These are phyloP conservation scores for Beauveria asiatica DNA, from an alignment of 2,329 filamentous ascomycete genomes.

Conservation along the genomic window DNA sequence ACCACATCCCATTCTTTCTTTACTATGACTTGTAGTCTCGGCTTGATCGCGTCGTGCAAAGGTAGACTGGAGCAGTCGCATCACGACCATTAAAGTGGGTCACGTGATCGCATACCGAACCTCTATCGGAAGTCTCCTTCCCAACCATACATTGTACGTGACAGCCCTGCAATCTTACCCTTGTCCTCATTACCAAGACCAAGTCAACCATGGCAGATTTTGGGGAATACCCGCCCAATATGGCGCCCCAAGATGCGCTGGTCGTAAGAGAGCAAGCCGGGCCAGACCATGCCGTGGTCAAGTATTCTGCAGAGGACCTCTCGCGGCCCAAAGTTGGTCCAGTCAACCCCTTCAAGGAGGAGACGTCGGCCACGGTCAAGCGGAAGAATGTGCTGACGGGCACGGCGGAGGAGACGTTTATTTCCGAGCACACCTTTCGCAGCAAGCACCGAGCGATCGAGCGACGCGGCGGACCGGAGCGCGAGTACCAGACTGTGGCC, in stretches of 20 bases:
- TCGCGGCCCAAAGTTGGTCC: conserved; percentile 59
- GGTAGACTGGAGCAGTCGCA: not conserved
- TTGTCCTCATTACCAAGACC: not conserved
- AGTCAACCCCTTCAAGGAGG: conserved; percentile 59
- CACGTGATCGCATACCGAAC: conserved; percentile 7
- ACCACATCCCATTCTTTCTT: not conserved
- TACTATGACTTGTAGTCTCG: not conserved
- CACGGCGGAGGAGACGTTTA: conserved; percentile 74
- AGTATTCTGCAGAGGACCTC: conserved; percentile 65
- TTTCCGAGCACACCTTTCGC: conserved; percentile 87
- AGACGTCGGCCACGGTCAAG: conserved; percentile 50
- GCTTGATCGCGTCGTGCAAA: not conserved
- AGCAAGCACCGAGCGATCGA: conserved; percentile 79
- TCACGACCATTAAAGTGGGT: not conserved
- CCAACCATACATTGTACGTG: not conserved
- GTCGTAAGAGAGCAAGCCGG: conserved; percentile 46
- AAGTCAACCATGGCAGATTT: conserved; percentile 47
- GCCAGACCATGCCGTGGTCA: conserved; percentile 51
- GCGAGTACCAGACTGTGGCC: conserved; percentile 44
- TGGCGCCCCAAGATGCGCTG: conserved; percentile 56
- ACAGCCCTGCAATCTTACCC: not conserved
- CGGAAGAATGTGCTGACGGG: conserved; percentile 80
- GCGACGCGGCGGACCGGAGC: conserved; percentile 49
- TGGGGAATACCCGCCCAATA: conserved; percentile 56
- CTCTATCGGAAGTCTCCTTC: not conserved